Base-by-base conservation (phyloP, 2,329 filamentous ascomycete species). In the Diaporthe citriasiana region DNA sequence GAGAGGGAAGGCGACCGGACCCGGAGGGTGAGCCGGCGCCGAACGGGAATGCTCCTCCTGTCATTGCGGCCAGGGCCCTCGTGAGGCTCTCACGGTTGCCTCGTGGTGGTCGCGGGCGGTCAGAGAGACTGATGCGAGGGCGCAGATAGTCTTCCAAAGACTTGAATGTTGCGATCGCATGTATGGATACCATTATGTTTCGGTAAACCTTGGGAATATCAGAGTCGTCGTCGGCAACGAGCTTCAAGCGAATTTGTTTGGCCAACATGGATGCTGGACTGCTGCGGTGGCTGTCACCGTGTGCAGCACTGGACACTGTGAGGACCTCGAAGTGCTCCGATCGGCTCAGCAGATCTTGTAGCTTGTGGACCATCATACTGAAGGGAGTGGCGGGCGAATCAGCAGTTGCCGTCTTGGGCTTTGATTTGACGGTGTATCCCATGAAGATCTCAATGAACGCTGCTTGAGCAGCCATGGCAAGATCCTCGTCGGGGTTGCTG, bases 291-390 rank as follows among this genome's bases (percentile, higher is more conserved):
- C 93, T 94, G 81, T 98, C 96, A 19, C 60, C 53, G 33, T 75
- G 72, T 30, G 73, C 50, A 78, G 96, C 94, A 7, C 94, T 93
- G 78, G 97, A 97, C 72, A 98, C 95, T 10, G 97, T 99, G 76
- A 98, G 91, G 57, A 99, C 96, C 81, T 99, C 97, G 79, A 98
- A 99, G 86, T 98, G 95, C 85, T 99, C 97, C 45, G 96, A 97
- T 78, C 97, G 92, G 86, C 97, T 99, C 73, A 99, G 89, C 73
- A 99, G 87, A 84, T 99, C 97, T 83, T 99, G 97, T 42, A 99
- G 87, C 83, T 99, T 99, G 82, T 95, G 93, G 53, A 98, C 92
- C 82, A 99, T 88, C 70, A 97, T 90, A 79, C 95, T 97, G 82
- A 98, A 98, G 0, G 95, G 93, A 0, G 96, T 98, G 0, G 91